These are phyloP conservation scores for Nicotiana benthamiana DNA, from an alignment of 257 asterid species.

Conservation along the genomic window DNA sequence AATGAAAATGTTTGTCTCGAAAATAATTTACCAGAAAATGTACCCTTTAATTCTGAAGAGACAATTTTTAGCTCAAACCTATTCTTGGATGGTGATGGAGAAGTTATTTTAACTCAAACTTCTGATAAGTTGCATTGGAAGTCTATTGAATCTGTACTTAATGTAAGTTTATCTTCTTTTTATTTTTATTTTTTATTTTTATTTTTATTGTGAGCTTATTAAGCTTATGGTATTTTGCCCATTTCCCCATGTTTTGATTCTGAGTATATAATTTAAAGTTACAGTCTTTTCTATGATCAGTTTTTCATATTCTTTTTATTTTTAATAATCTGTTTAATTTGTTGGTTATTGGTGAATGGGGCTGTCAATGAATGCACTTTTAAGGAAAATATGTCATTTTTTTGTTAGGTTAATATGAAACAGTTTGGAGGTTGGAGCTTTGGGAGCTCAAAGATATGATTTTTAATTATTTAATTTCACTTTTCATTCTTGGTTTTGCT, in stretches of 20 bases:
- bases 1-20: slow-evolving; percentile 27
- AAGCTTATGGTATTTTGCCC: background rate
- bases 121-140: slow-evolving; percentile 63
- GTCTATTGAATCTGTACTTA: slow-evolving; percentile 31
- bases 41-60: slow-evolving; percentile 24
- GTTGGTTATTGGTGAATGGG: background rate
- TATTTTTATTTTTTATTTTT: background rate
- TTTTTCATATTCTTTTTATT: background rate
- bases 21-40: slow-evolving; percentile 28
- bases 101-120: slow-evolving; percentile 52
- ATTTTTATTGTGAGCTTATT: background rate
- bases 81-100: slow-evolving; percentile 61
- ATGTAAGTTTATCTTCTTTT: slow-evolving; percentile 31
- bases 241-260: background rate
- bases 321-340: background rate
- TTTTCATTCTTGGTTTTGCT: background rate
- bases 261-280: too few relatives aligned
- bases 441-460: background rate
- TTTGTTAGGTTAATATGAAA: background rate
- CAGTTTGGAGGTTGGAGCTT: background rate
- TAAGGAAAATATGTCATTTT: background rate
- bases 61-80: slow-evolving; percentile 41
- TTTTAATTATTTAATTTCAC: background rate
- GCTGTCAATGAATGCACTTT: background rate
- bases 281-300: background rate